These are phyloP conservation scores for Penicillium brevicompactum DNA, from an alignment of 2,329 filamentous ascomycete genomes.

Conservation along the genomic window DNA sequence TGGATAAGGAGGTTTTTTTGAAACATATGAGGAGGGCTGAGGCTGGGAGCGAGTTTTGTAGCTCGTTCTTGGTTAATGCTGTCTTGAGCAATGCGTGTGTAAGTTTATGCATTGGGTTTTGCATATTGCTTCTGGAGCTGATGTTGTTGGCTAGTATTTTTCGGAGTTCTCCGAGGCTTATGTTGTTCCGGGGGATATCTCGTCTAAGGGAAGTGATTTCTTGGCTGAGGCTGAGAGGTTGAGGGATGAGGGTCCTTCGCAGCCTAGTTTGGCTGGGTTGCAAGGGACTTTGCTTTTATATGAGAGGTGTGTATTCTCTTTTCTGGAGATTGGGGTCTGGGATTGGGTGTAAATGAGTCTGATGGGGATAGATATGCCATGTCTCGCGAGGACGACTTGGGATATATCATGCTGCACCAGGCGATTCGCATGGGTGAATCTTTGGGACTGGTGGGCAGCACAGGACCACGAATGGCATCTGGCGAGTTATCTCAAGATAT, in stretches of 20 bases:
- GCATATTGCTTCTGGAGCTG: not conserved
- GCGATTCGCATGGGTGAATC: conserved; percentile 37
- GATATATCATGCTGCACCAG: conserved; percentile 41
- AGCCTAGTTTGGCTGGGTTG: conserved; percentile 32
- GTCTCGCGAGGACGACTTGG: conserved; percentile 38
- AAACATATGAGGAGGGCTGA: conserved; percentile 49
- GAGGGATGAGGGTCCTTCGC: conserved; percentile 21
- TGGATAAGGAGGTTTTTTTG: conserved; percentile 74
- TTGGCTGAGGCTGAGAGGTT: conserved; percentile 40
- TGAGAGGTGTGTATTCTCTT: conserved; percentile 30
- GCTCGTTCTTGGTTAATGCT: conserved; percentile 83
- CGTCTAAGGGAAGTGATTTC: conserved; percentile 40
- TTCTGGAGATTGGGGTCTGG: not conserved
- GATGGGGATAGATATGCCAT: conserved; percentile 34
- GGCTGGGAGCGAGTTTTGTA: conserved; percentile 71
- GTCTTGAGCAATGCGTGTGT: conserved; percentile 66
- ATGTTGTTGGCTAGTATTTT: conserved; percentile 31
- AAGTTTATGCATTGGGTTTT: conserved; percentile 16
- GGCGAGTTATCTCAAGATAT: conserved; percentile 32
- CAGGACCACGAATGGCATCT: conserved; percentile 22
- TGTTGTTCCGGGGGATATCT: conserved; percentile 37
- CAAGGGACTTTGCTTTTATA: conserved; percentile 41
- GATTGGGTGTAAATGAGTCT: not conserved
- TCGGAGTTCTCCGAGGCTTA: conserved; percentile 44
- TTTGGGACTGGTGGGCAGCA: conserved; percentile 34